phyloP scores from a whole-genome alignment of 202 grass and related monocot species.

The Setaria viridis region DNA sequence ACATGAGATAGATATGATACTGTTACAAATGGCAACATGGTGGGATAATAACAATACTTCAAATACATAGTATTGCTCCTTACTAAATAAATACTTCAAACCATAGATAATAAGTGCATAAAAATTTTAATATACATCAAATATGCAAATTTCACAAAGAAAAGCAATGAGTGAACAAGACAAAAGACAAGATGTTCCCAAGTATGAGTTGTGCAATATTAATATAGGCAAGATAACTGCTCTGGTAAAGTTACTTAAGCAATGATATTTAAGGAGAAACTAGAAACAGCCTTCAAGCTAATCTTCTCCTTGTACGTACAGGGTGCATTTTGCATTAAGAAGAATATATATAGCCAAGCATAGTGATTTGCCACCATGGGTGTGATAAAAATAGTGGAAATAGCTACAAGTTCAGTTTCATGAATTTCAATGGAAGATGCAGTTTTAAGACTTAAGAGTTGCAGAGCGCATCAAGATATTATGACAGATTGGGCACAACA shows the following conservation, averaged over 20 bases:
- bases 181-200: neutral
- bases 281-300: neutral
- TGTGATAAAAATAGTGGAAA: neutral
- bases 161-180: neutral
- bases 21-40: neutral
- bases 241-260: neutral
- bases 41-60: slow-evolving; percentile 6
- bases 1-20: slow-evolving; percentile 37
- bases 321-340: neutral
- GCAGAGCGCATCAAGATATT: neutral
- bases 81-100: slow-evolving; percentile 2
- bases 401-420: neutral
- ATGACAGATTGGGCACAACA: neutral
- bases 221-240: slow-evolving; percentile 15
- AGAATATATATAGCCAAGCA: neutral
- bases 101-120: neutral
- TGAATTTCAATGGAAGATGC: neutral
- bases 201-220: slow-evolving; percentile 12
- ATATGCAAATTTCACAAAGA: neutral
- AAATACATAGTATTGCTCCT: neutral
- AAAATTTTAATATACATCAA: slow-evolving; percentile 3
- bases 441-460: neutral
- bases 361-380: neutral
- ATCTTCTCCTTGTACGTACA: neutral
- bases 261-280: neutral